phyloP scores from a whole-genome alignment of 192 early-diverging fungal species.

The Coemansia sp. region DNA sequence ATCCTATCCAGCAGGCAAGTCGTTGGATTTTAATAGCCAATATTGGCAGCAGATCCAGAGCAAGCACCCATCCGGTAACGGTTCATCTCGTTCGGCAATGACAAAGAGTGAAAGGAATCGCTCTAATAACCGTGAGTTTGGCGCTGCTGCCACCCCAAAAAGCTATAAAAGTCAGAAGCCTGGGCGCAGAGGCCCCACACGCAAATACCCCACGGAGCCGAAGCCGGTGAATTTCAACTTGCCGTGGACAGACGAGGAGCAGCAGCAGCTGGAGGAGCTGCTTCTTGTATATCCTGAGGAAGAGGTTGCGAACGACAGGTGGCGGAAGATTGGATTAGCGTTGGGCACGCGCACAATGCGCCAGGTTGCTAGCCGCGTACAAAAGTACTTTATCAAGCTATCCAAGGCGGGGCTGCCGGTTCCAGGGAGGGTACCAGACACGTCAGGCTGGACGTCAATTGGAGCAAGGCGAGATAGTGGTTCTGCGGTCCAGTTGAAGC shows the following conservation, averaged over 20 bases:
- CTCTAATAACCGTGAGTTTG: conserved; percentile 8
- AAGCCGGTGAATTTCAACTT: conserved; percentile 63
- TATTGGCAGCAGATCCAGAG: not conserved
- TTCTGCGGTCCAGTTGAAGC: conserved; percentile 11
- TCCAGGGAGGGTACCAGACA: conserved; percentile 63
- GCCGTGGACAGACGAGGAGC: conserved; percentile 74
- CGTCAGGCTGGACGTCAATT: conserved; percentile 38
- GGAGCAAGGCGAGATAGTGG: conserved; percentile 6
- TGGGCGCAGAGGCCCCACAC: conserved; percentile 12
- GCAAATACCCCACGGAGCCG: conserved; percentile 25
- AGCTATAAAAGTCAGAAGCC: not conserved
- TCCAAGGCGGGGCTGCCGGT: conserved; percentile 70
- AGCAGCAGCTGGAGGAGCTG: conserved; percentile 59
- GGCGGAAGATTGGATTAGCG: conserved; percentile 70
- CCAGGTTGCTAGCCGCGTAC: conserved; percentile 74
- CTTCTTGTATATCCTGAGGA: conserved; percentile 69
- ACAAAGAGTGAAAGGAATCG: conserved; percentile 13
- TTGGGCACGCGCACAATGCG: conserved; percentile 69
- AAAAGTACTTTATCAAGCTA: conserved; percentile 81
- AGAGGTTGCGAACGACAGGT: conserved; percentile 65
- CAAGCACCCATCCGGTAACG: not conserved
- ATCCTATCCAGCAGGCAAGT: not conserved
- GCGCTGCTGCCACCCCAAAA: not conserved
- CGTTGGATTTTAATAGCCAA: not conserved
- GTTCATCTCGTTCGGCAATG: not conserved